These are phyloP conservation scores for Fagus crenata DNA, from an alignment of 306 rosid genomes.

Conservation along the genomic window DNA sequence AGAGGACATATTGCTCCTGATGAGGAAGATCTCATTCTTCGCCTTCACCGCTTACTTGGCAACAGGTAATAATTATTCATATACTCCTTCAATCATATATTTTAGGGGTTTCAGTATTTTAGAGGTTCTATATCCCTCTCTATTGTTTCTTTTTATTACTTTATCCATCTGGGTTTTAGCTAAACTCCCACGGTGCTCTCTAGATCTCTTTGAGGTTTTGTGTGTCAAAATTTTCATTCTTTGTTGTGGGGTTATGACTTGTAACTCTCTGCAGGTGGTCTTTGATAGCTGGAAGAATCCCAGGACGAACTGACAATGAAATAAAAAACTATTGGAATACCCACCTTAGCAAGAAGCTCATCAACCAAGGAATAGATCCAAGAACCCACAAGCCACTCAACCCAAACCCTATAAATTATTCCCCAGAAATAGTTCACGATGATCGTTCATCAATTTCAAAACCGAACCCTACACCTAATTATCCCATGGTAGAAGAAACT, in stretches of 20 bases:
- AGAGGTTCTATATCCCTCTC: not conserved
- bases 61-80: constrained; percentile 42
- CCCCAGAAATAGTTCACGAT: not conserved
- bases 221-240: not conserved
- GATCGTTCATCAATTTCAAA: not conserved
- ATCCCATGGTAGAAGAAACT: not conserved
- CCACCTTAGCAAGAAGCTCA: constrained; percentile 87
- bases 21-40: constrained; percentile 91
- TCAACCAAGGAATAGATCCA: constrained; percentile 84
- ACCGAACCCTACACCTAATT: not conserved
- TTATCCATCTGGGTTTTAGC: not conserved
- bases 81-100: not conserved
- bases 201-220: not conserved
- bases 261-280: constrained; percentile 59
- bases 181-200: no score
- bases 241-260: not conserved
- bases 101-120: not conserved
- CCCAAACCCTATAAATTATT: constrained; percentile 14
- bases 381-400: constrained; percentile 80
- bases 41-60: constrained; percentile 94
- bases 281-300: constrained; percentile 86
- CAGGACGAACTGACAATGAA: constrained; percentile 82
- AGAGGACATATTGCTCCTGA: constrained; percentile 88
- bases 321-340: constrained; percentile 91
- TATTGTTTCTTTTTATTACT: not conserved